phyloP scores from a whole-genome alignment of 2,329 filamentous ascomycete genomes.

The Biscogniauxia mediterranea region DNA sequence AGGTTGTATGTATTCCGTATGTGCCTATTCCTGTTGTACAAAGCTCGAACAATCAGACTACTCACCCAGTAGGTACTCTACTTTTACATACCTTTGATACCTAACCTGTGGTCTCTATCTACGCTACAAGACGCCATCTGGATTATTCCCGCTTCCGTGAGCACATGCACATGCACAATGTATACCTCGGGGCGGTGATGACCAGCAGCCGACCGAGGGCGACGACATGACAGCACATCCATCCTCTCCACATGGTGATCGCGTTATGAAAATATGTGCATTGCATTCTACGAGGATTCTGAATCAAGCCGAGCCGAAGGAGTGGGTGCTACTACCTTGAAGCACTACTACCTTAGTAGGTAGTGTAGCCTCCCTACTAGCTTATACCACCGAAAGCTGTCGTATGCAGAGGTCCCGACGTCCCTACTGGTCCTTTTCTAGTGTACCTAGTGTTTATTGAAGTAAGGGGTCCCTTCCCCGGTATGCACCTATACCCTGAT shows the following conservation, averaged over 20 bases:
- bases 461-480: too few relatives aligned
- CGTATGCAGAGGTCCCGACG: neutral
- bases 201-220: neutral
- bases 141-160: neutral
- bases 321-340: neutral
- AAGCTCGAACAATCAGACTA: too few relatives aligned
- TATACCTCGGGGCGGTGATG: neutral
- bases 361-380: neutral
- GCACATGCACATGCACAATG: neutral
- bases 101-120: neutral
- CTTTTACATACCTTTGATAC: too few relatives aligned
- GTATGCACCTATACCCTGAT: too few relatives aligned
- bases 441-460: too few relatives aligned
- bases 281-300: neutral
- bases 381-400: neutral
- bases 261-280: neutral
- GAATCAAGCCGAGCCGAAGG: neutral
- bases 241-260: neutral
- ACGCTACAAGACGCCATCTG: neutral
- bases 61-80: too few relatives aligned
- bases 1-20: too few relatives aligned
- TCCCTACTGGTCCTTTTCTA: neutral
- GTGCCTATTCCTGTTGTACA: too few relatives aligned
- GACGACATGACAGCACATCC: neutral
- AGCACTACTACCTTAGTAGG: too few relatives aligned